Conservation (phyloP, 2,329 filamentous ascomycete species). For the Paracoccidioides brasiliensis region DNA sequence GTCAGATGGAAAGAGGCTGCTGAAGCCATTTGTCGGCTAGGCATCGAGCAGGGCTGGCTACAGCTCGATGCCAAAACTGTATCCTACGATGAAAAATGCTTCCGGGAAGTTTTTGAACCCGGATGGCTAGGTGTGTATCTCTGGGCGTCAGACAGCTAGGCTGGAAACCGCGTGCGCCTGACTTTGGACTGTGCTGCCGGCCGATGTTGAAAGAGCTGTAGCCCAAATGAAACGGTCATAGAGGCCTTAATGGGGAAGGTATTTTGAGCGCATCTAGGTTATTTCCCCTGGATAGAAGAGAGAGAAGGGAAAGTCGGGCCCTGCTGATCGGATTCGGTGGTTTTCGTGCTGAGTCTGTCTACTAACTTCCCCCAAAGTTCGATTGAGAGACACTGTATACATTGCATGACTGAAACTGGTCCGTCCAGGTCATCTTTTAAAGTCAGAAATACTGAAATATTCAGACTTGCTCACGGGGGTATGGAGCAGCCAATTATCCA, state of each 20-base stretch:
- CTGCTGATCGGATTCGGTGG: no score
- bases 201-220: constrained; percentile 6
- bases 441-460: no score
- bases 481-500: no score
- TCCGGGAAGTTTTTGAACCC: not conserved
- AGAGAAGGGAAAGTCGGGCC: no score
- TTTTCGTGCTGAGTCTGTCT: no score
- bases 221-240: not conserved
- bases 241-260: not conserved
- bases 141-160: constrained; percentile 5
- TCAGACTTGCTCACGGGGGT: no score
- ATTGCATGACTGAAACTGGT: no score
- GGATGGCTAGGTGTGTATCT: constrained; percentile 4
- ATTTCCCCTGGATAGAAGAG: no score
- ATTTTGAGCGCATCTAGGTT: not conserved
- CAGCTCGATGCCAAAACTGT: constrained; percentile 3
- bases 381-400: no score
- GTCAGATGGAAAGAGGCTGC: constrained; percentile 7
- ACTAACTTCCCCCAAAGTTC: no score
- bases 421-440: no score
- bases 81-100: constrained; percentile 5
- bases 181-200: constrained; percentile 4
- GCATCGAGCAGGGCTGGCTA: constrained; percentile 6
- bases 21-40: constrained; percentile 6
- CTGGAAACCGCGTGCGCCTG: constrained; percentile 6